These are phyloP conservation scores for Cladosporium sp. DNA, from an alignment of 2,329 filamentous ascomycete genomes.

Conservation along the genomic window DNA sequence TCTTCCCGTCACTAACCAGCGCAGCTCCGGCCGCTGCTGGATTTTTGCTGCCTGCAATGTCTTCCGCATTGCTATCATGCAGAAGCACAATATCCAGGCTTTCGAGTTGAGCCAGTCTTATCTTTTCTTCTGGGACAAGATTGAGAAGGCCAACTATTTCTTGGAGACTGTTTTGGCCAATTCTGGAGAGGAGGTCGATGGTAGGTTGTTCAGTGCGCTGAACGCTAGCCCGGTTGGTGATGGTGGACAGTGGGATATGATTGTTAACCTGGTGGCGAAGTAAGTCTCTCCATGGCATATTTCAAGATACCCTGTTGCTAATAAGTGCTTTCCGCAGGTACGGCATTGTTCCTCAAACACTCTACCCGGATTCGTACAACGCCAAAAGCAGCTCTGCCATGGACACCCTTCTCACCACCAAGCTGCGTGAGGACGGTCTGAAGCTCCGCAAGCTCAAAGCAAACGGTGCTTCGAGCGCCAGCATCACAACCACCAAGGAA, in stretches of 20 bases:
- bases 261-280: constrained; percentile 74
- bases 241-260: constrained; percentile 91
- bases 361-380: constrained; percentile 81
- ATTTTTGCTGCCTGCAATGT: constrained; percentile 89
- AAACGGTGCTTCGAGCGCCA: constrained; percentile 30
- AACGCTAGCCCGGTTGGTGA: constrained; percentile 66
- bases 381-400: constrained; percentile 66
- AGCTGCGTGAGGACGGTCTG: constrained; percentile 81
- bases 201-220: constrained; percentile 66
- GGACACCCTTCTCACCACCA: constrained; percentile 72
- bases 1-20: constrained; percentile 77
- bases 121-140: constrained; percentile 90
- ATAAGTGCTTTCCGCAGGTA: constrained; percentile 63
- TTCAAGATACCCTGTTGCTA: background rate
- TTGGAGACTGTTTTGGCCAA: constrained; percentile 79
- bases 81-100: constrained; percentile 67
- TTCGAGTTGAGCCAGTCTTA: constrained; percentile 88
- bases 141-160: constrained; percentile 88
- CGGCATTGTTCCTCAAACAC: constrained; percentile 69
- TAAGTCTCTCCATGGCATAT: constrained; percentile 51
- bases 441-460: constrained; percentile 57
- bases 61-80: constrained; percentile 83
- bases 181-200: constrained; percentile 63
- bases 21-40: constrained; percentile 80
- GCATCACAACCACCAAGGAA: constrained; percentile 55